Evolutionary conservation across 306 rosid genomes (phyloP), one percentile per base, ranked within the genome.

Genomic region (Gastrolobium bilobum): DNA sequence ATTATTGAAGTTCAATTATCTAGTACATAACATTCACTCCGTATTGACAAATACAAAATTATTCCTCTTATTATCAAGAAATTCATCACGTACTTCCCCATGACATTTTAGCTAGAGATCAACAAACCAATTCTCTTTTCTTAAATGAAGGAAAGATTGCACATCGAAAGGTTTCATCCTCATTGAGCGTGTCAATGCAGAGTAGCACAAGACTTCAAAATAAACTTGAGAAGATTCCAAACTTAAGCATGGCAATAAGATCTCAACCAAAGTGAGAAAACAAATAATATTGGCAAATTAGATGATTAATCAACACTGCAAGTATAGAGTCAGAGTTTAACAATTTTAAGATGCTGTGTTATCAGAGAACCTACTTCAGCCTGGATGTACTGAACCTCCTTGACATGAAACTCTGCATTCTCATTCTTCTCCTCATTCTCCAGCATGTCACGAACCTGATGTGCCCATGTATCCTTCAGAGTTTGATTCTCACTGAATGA

Each of bases 311-410:
- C 42, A 71, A 77, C 38, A 64, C n/a, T 7, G 10, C 20, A 53
- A 76, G 38, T 10, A 69, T 15, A 56, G 46, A 72, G 29, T 38
- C 56, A 61, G 13, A 38, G 39, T 6, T 43, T 35, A 51, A 80
- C 39, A 67, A 64, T 64, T 63, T 30, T 29, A 80, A 80, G 57
- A 71, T 15, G 38, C 0, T 68, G 33, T 60, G 58, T 42, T 38
- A 40, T 70, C 30, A 68, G 61, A 76, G 48, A 76, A 80, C 97
- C 44, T 88, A 95, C 99, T 87, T 95, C 99, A 3, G 99, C 99
- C 85, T 95, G 95, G 81, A 95, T 95, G 88, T 93, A 95, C 88
- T 95, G 99, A 83, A 95, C 99, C 79, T 95, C 99, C 87, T 91
- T 95, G 63, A 95, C 98, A 72, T 46, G 92, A 75, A 95, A 95